A percentile compares a stretch with the other conserved stretches of the same genome.
Evolutionary conservation across 148 eudicot species (phyloP).

Genomic region (Rhododendron mucronatum): DNA sequence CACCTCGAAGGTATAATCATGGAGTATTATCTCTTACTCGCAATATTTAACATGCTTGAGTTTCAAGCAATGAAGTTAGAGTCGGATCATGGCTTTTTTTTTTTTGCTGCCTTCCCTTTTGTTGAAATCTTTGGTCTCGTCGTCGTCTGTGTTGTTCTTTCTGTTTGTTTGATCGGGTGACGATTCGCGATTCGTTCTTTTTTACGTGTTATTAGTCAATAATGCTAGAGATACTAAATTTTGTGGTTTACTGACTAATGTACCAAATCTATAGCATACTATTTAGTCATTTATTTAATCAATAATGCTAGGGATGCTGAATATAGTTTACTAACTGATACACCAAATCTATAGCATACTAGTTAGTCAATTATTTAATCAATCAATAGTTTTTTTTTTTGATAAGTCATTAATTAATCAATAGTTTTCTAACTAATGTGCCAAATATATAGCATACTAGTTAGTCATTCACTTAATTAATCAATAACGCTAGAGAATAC

Average conservation of each 20-base stretch:
- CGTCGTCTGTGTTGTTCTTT: background rate
- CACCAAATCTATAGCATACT: too few species aligned
- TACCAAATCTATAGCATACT: background rate
- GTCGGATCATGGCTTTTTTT: too few species aligned
- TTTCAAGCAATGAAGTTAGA: conserved; percentile 13
- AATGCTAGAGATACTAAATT: background rate
- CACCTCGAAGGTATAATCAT: conserved; percentile 41
- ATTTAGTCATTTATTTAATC: too few species aligned
- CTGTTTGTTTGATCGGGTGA: background rate
- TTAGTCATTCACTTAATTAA: too few species aligned
- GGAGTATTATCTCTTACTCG: background rate
- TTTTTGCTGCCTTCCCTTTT: background rate
- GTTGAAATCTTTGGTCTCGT: background rate
- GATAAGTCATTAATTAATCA: too few species aligned
- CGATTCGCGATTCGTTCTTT: background rate
- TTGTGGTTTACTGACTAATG: background rate
- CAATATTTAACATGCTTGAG: background rate
- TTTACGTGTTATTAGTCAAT: too few species aligned
- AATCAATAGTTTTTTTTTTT: background rate
- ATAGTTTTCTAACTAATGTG: background rate
- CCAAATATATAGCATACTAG: background rate
- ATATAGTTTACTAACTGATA: too few species aligned
- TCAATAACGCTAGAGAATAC: background rate
- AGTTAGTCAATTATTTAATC: too few species aligned
- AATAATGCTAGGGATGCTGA: too few species aligned